Conservation (phyloP, 805 yeast genomes). For the Ogataea pignaliae region DNA sequence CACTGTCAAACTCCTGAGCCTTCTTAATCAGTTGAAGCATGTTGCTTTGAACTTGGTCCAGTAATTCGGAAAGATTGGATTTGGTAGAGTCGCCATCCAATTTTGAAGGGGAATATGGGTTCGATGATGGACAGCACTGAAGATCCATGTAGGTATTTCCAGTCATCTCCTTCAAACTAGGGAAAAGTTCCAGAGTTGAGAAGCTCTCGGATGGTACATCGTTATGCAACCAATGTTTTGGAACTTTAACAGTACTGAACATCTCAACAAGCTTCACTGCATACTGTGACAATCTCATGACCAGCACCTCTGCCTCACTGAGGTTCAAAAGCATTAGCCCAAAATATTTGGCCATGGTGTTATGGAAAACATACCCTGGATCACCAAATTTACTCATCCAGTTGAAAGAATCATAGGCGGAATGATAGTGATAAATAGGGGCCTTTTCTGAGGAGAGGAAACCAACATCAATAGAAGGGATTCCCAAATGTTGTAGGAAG, state of each 20-base stretch:
- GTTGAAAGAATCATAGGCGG: conserved; percentile 64
- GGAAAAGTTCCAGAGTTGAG: no score
- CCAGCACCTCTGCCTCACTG: conserved; percentile 43
- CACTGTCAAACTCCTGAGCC: conserved; percentile 25
- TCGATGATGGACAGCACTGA: not conserved
- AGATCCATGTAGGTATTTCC: not conserved
- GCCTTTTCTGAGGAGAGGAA: conserved; percentile 40
- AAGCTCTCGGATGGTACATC: not conserved
- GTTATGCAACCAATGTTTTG: conserved; percentile 21
- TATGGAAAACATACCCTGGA: conserved; percentile 57
- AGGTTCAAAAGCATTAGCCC: conserved; percentile 48
- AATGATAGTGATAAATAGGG: conserved; percentile 70
- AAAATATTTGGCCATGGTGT: conserved; percentile 47
- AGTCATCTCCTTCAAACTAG: not conserved
- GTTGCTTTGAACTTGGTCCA: conserved; percentile 6
- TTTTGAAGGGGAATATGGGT: not conserved
- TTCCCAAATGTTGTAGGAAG: conserved; percentile 55
- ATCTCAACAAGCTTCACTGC: conserved; percentile 45
- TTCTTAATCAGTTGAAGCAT: not conserved
- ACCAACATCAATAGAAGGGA: conserved; percentile 55
- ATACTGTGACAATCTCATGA: conserved; percentile 42
- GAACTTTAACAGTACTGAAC: conserved; percentile 36
- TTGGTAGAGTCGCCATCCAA: no score
- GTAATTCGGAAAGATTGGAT: not conserved
- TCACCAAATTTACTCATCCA: conserved; percentile 68